A percentile compares a stretch with the other conserved stretches of the same genome.
Evolutionary conservation across 2,329 filamentous ascomycete species (phyloP).

Genomic region (Colletotrichum viniferum): DNA sequence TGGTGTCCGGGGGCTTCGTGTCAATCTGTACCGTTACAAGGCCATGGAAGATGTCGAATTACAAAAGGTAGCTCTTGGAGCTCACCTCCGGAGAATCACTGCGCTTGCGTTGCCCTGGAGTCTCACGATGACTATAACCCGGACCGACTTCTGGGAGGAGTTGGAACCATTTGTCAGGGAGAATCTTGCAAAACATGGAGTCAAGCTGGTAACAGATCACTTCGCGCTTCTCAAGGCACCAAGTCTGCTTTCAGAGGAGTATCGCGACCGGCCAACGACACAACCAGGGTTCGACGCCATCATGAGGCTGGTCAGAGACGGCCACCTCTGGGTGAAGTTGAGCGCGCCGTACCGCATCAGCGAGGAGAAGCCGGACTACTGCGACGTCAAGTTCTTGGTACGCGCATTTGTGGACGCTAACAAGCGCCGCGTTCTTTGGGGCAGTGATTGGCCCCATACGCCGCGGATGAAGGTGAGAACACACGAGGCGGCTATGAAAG

Average conservation of each 20-base stretch:
- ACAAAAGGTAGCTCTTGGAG: constrained; percentile 33
- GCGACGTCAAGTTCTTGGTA: constrained; percentile 34
- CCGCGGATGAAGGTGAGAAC: constrained; percentile 39
- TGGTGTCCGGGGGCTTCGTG: constrained; percentile 37
- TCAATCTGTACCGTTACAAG: constrained; percentile 38
- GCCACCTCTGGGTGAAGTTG: constrained; percentile 39
- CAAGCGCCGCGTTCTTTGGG: constrained; percentile 36
- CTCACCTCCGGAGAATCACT: constrained; percentile 29
- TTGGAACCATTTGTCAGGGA: constrained; percentile 26
- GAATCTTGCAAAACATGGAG: constrained; percentile 23
- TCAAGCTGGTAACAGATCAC: constrained; percentile 39
- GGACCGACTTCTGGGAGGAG: constrained; percentile 33
- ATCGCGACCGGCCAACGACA: constrained; percentile 24
- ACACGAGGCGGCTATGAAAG: constrained; percentile 34
- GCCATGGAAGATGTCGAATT: constrained; percentile 39
- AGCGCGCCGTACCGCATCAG: constrained; percentile 41
- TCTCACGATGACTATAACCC: constrained; percentile 34
- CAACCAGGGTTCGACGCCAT: constrained; percentile 35
- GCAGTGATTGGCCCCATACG: constrained; percentile 44
- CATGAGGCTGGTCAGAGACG: constrained; percentile 31
- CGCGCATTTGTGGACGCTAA: constrained; percentile 35
- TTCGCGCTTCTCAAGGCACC: constrained; percentile 37
- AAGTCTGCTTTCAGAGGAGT: constrained; percentile 32
- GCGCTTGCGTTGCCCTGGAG: constrained; percentile 28
- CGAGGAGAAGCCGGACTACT: constrained; percentile 31